These are phyloP conservation scores for Boletus subcaerulescens DNA, from an alignment of 768 basidiomycete genomes.

Conservation along the genomic window DNA sequence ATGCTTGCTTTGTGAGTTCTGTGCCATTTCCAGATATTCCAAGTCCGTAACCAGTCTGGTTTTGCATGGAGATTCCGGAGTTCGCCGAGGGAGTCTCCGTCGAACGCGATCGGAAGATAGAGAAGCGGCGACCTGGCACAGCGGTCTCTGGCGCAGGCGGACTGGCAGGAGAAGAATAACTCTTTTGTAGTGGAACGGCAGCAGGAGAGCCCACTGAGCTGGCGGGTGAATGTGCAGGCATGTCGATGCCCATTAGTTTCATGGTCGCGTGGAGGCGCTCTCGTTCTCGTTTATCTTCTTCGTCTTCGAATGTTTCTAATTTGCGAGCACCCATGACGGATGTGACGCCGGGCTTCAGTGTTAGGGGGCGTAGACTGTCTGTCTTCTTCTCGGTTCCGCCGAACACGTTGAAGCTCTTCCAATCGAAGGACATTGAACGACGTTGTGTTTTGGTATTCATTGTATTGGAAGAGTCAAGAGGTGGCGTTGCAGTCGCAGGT, in stretches of 20 bases:
- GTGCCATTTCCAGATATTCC: constrained; percentile 26
- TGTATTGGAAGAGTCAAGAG: constrained; percentile 24
- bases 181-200: constrained; percentile 39
- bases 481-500: constrained; percentile 21
- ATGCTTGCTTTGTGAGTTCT: constrained; percentile 67
- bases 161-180: constrained; percentile 37
- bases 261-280: constrained; percentile 88
- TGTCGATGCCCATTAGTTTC: constrained; percentile 89
- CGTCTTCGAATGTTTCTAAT: constrained; percentile 86
- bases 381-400: constrained; percentile 58
- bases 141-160: constrained; percentile 21
- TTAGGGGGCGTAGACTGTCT: constrained; percentile 65
- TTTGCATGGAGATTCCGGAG: constrained; percentile 41
- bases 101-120: constrained; percentile 64
- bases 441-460: constrained; percentile 48
- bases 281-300: constrained; percentile 84
- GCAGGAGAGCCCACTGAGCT: constrained; percentile 24
- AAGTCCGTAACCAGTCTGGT: constrained; percentile 31
- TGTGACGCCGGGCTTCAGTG: constrained; percentile 61
- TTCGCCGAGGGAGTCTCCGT: constrained; percentile 47
- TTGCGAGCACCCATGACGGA: constrained; percentile 67
- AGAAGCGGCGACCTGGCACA: constrained; percentile 51
- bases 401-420: constrained; percentile 77
- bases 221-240: constrained; percentile 49
- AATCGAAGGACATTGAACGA: constrained; percentile 81